Evolutionary conservation across 2,329 filamentous ascomycete species (phyloP).

Genomic region (Purpureocillium lavendulum): DNA sequence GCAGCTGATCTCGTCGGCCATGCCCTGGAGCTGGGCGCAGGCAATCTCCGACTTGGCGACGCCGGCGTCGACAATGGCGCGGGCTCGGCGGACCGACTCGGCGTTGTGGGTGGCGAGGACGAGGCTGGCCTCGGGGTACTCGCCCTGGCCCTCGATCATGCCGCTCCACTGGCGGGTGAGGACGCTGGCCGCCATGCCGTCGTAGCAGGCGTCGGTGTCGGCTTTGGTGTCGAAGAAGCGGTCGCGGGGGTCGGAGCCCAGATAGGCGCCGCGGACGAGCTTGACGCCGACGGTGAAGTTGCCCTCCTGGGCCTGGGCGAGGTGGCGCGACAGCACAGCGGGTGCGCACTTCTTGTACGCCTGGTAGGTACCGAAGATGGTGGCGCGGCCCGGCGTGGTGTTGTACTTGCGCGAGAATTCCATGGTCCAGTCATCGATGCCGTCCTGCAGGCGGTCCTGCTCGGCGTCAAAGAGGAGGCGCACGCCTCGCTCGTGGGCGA

Average conservation of each 20-base stretch:
- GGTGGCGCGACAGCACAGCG: conserved; percentile 47
- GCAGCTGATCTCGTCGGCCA: conserved; percentile 88
- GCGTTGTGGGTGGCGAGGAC: conserved; percentile 81
- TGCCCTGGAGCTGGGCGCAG: conserved; percentile 74
- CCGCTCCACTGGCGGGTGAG: conserved; percentile 44
- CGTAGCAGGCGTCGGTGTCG: conserved; percentile 64
- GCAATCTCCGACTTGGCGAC: conserved; percentile 29
- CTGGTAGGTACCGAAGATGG: conserved; percentile 77
- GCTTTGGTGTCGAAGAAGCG: conserved; percentile 65
- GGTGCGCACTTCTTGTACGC: conserved; percentile 63
- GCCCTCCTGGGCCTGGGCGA: conserved; percentile 47
- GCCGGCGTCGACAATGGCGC: conserved; percentile 39
- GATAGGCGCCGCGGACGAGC: conserved; percentile 67
- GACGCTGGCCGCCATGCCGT: conserved; percentile 60
- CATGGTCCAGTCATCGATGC: conserved; percentile 75
- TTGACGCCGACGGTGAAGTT: conserved; percentile 65
- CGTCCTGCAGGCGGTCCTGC: conserved; percentile 67
- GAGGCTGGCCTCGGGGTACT: conserved; percentile 52
- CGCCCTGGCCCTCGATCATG: conserved; percentile 24
- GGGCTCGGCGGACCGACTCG: conserved; percentile 54
- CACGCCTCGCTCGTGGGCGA: conserved; percentile 61
- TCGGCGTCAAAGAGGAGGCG: conserved; percentile 80
- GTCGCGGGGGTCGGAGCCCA: conserved; percentile 60
- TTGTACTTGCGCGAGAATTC: conserved; percentile 74
- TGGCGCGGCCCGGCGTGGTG: conserved; percentile 49